Evolutionary conservation across 2,329 filamentous ascomycete species (phyloP), one percentile per base, ranked within the genome.

Genomic region (Dothideomycetes sp.): DNA sequence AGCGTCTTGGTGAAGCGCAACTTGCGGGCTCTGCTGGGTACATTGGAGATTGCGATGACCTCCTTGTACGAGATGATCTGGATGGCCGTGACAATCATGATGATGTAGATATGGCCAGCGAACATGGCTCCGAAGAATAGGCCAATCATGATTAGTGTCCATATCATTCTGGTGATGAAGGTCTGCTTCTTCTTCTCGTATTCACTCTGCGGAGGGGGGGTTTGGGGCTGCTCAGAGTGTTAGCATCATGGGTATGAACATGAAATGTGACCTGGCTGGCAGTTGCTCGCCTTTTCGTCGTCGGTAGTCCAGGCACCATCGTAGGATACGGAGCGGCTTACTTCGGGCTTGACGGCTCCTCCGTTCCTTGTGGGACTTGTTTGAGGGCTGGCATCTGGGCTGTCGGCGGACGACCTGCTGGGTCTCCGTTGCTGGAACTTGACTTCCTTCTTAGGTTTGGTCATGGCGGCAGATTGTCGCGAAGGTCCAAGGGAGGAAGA

Each of bases 111-210:
- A 66, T 98, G 91, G 47, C 91, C 91, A 56, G 88, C 85, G 68
- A 95, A 93, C 64, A 98, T 83, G 49, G 85, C 78, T 43, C 77
- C 74, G 65, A 96, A 95, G 74, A 98, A 98, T 56, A 78, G 75
- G 41, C 71, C 83, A 54, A 98, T 94, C 91, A 98, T 98, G 65
- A 94, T 81, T 49, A 98, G 81, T 3, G 86, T 95, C 91, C 91
- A 98, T 71, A 95, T 86, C 41, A 89, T 89, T 56, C 91, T 81
- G 27, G 87, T 94, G 57, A 95, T 84, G 70, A 98, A 96, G 62
- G 91, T 94, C 63, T 87, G 82, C 69, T 94, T 95, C 67, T 98
- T 98, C 77, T 96, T 96, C 60, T 96, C 87, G 62, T 93, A 95
- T 47, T 95, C 91, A 52, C 77, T 74, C 45, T 67, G 60, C 41